phyloP scores from a whole-genome alignment of 306 rosid species.

The Vigna nakashimae region DNA sequence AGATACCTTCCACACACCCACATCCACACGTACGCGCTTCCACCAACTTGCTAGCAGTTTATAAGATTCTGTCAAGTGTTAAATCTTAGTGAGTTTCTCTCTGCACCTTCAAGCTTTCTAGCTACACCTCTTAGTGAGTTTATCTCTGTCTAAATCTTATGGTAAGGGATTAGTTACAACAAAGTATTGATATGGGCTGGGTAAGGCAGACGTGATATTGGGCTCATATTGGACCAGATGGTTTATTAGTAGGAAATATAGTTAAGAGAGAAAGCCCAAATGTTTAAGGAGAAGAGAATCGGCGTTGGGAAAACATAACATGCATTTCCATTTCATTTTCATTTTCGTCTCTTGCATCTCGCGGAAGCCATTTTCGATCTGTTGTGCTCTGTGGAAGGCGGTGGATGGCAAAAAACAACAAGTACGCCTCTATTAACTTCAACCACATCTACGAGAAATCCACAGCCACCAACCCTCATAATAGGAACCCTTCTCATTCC shows the following conservation, averaged over 20 bases:
- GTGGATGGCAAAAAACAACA: conserved; percentile 92
- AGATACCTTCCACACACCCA: too few relatives aligned
- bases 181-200: too few relatives aligned
- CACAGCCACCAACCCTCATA: conserved; percentile 39
- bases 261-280: neutral
- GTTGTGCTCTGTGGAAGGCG: conserved; percentile 28
- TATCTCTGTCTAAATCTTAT: too few relatives aligned
- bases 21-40: too few relatives aligned
- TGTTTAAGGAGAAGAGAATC: neutral
- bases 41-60: too few relatives aligned
- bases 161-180: too few relatives aligned
- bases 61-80: too few relatives aligned
- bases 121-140: too few relatives aligned
- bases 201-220: neutral
- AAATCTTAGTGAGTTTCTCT: too few relatives aligned
- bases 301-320: too few relatives aligned
- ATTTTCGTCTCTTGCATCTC: neutral
- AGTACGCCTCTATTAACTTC: conserved; percentile 76
- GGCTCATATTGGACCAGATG: neutral
- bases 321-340: neutral
- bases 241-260: neutral
- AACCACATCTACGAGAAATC: conserved; percentile 76
- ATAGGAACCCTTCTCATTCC: conserved; percentile 47
- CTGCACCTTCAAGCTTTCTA: too few relatives aligned
- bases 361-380: conserved; percentile 12